Evolutionary conservation across 2,329 filamentous ascomycete genomes (phyloP).

Genomic region (Metarhizium brunneum): DNA sequence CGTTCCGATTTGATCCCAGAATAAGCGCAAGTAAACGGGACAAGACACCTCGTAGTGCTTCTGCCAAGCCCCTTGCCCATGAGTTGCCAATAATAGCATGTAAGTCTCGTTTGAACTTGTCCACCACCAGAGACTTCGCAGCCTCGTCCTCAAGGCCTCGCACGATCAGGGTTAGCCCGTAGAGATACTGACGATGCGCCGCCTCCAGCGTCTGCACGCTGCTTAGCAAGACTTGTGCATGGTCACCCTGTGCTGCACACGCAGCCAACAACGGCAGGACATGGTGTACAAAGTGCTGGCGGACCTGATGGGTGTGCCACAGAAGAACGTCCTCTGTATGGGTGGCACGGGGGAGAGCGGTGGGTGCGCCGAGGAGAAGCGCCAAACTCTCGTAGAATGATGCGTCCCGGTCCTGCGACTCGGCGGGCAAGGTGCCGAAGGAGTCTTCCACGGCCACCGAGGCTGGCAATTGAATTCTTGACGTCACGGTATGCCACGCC

Average conservation of each 20-base stretch:
- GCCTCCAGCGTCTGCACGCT: slow-evolving; percentile 50
- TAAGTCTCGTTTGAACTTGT: slow-evolving; percentile 50
- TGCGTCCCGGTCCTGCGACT: slow-evolving; percentile 31
- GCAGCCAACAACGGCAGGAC: slow-evolving; percentile 46
- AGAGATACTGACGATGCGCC: slow-evolving; percentile 47
- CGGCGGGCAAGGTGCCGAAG: slow-evolving; percentile 37
- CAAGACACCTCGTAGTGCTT: slow-evolving; percentile 46
- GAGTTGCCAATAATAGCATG: slow-evolving; percentile 58
- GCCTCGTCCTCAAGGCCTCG: slow-evolving; percentile 33
- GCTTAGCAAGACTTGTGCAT: slow-evolving; percentile 37
- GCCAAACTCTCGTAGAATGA: slow-evolving; percentile 43
- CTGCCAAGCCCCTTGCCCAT: slow-evolving; percentile 41
- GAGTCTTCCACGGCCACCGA: slow-evolving; percentile 46
- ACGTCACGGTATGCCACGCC: slow-evolving; percentile 54
- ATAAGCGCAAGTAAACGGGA: slow-evolving; percentile 40
- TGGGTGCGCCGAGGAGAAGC: slow-evolving; percentile 40
- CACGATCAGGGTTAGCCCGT: slow-evolving; percentile 42
- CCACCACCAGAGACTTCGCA: slow-evolving; percentile 27
- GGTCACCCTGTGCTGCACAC: slow-evolving; percentile 32
- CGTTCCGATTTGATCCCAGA: slow-evolving; percentile 22
- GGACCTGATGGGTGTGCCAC: slow-evolving; percentile 54
- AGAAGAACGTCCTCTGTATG: slow-evolving; percentile 47
- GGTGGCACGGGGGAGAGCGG: slow-evolving; percentile 36
- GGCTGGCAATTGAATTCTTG: slow-evolving; percentile 45
- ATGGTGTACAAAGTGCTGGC: slow-evolving; percentile 50